Evolutionary conservation across 1,284 basidiomycete genomes (phyloP).

Genomic region (Takashimella tepidaria): DNA sequence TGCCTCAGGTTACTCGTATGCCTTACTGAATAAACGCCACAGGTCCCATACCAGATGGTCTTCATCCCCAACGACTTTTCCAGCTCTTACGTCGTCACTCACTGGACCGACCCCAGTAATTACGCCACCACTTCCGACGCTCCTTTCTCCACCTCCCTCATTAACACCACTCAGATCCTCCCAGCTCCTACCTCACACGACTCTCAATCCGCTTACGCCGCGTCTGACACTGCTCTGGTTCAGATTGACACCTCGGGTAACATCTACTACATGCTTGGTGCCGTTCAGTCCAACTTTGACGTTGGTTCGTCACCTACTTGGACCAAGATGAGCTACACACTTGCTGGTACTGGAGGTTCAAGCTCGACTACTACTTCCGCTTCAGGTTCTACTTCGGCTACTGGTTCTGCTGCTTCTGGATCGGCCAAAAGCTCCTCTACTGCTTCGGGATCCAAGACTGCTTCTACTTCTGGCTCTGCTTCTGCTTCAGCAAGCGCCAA

Average conservation of each 20-base stretch:
- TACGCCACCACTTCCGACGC: conserved; percentile 29
- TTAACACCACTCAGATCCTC: conserved; percentile 69
- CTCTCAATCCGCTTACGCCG: conserved; percentile 63
- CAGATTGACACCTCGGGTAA: conserved; percentile 65
- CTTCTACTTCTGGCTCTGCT: conserved; percentile 8
- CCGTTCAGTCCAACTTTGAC: conserved; percentile 40
- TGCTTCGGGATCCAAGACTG: conserved; percentile 4
- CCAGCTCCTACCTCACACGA: conserved; percentile 66
- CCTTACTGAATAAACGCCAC: background rate
- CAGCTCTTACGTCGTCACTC: conserved; percentile 64
- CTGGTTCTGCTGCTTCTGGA: conserved; percentile 12
- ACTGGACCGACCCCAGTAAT: conserved; percentile 45
- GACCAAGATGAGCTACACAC: conserved; percentile 43
- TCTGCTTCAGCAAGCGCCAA: conserved; percentile 1
- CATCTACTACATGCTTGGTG: conserved; percentile 65
- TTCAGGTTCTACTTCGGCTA: conserved; percentile 12
- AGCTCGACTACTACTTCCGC: conserved; percentile 6
- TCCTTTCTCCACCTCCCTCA: conserved; percentile 43
- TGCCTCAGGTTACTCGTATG: no score
- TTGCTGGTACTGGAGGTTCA: conserved; percentile 19
- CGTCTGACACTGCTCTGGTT: conserved; percentile 63
- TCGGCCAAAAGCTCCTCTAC: conserved; percentile 11
- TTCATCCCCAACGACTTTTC: conserved; percentile 78
- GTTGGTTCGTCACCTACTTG: conserved; percentile 36
- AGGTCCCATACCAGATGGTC: conserved; percentile 76